Conservation (phyloP, 108 stramenopile genomes). For the Fragilaria crotonensis region DNA sequence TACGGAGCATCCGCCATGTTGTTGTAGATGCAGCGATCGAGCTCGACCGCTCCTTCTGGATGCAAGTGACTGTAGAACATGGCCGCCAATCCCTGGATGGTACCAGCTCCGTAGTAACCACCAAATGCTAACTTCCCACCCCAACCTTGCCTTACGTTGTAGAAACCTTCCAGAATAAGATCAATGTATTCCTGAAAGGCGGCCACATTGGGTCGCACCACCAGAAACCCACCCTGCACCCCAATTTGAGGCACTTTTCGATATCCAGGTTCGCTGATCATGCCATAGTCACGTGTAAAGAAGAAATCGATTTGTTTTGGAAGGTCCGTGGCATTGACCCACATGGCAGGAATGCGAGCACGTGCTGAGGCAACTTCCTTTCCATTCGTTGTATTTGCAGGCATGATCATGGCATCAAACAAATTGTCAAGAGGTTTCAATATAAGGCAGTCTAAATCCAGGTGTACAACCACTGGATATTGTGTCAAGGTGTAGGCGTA, state of each 20-base stretch:
- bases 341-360: slow-evolving; percentile 13
- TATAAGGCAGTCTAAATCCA: slow-evolving; percentile 63
- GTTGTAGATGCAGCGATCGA: slow-evolving; percentile 75
- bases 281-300: slow-evolving; percentile 64
- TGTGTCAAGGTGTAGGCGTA: slow-evolving; percentile 72
- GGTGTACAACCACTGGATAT: slow-evolving; percentile 58
- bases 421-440: slow-evolving; percentile 56
- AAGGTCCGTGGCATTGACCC: slow-evolving; percentile 7
- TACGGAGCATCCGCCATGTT: slow-evolving; percentile 56
- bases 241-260: slow-evolving; percentile 25
- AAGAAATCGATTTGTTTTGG: slow-evolving; percentile 38
- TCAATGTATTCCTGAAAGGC: slow-evolving; percentile 53
- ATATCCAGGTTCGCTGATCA: slow-evolving; percentile 33
- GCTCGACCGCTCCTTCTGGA: slow-evolving; percentile 29
- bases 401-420: slow-evolving; percentile 51
- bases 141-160: slow-evolving; percentile 38
- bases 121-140: slow-evolving; percentile 57
- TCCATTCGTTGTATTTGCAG: background rate
- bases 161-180: slow-evolving; percentile 61
- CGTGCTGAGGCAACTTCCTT: background rate
- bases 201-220: slow-evolving; percentile 53
- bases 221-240: slow-evolving; percentile 87
- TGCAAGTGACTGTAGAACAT: slow-evolving; percentile 52
- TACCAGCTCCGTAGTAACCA: slow-evolving; percentile 58
- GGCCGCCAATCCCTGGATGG: slow-evolving; percentile 52